Base-by-base conservation (phyloP, 2,329 filamentous ascomycete species). In the Neobulgaria alba region DNA sequence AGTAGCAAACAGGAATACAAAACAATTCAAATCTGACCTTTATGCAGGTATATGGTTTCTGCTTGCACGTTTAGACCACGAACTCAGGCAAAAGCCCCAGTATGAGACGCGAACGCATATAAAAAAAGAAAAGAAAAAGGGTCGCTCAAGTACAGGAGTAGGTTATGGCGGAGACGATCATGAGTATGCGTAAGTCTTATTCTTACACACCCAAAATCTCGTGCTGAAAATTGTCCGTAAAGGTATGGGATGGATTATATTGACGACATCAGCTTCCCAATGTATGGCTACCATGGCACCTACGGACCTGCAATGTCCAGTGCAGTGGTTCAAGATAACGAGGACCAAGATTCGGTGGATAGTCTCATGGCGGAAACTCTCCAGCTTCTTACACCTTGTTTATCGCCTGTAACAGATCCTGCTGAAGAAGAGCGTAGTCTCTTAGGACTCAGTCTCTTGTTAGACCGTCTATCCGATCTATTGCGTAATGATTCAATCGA, bases 401-500 rank as follows among this genome's bases (percentile, higher is more conserved):
- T 51, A 21, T 45, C 43, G 14, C 15, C 30, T 30, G 15, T 29
- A 20, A 20, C 30, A n/a, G 39, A 29, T 12, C 37, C 40, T 16
- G 29, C 38, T 3, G 21, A 21, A 3, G 7, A 37, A 21, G 45
- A 46, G 23, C 17, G 40, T 15, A 31, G 29, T 17, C 36, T 52
- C 12, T 43, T 50, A 31, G 42, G 42, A 5, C 17, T 47, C 4
- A 44, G 50, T 35, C 41, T 41, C 3, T 29, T 52, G 18, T 39
- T 52, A 14, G 50, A 52, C 30, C 39, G 23, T 23, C 40, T 50
- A 29, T 41, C 41, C 3, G 39, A 48, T 21, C 23, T 48, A 29
- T 34, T 52, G 18, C 43, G 44, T 7, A 50, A 52, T 37, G 48
- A 52, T 15, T 50, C 50, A 5, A 48, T 52, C n/a, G 38, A 39